phyloP scores from a whole-genome alignment of 495 filamentous ascomycete species.

The Daldinia vernicosa region DNA sequence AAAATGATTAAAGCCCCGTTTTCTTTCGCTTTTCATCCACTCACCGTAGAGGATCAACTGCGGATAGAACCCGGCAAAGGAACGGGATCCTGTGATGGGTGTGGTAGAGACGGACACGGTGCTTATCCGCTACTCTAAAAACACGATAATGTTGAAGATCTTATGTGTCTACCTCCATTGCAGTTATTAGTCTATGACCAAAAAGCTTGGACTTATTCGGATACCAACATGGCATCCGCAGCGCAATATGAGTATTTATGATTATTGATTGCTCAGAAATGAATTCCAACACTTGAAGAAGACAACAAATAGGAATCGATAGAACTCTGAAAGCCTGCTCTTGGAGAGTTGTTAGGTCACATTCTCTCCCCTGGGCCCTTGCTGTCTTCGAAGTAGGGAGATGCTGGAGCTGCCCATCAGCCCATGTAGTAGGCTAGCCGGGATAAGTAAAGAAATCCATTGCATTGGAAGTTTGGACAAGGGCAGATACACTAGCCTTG shows the following conservation, averaged over 20 bases:
- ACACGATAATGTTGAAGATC: constrained; percentile 27
- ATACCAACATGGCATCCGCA: neutral
- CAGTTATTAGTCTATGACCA: neutral
- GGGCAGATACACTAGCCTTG: neutral
- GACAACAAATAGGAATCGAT: neutral
- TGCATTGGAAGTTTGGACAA: neutral
- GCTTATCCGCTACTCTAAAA: constrained; percentile 13
- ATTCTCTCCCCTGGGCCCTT: constrained; percentile 4
- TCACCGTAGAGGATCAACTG: constrained; percentile 19
- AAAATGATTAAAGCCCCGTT: constrained; percentile 5
- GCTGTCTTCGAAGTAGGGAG: neutral
- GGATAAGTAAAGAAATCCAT: constrained; percentile 1
- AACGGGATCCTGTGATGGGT: constrained; percentile 29
- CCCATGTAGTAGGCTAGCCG: neutral
- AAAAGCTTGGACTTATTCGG: neutral
- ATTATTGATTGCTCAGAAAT: neutral
- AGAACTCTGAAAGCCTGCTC: neutral
- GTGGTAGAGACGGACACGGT: constrained; percentile 12
- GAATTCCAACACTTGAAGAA: neutral
- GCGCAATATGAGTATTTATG: neutral
- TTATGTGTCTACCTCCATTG: constrained; percentile 5
- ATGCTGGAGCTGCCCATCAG: neutral
- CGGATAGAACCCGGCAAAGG: constrained; percentile 25
- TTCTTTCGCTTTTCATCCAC: constrained; percentile 3
- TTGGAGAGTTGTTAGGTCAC: neutral